These are phyloP conservation scores for Pelagophyceae sp. DNA, from an alignment of 352 stramenopile genomes.

Conservation along the genomic window DNA sequence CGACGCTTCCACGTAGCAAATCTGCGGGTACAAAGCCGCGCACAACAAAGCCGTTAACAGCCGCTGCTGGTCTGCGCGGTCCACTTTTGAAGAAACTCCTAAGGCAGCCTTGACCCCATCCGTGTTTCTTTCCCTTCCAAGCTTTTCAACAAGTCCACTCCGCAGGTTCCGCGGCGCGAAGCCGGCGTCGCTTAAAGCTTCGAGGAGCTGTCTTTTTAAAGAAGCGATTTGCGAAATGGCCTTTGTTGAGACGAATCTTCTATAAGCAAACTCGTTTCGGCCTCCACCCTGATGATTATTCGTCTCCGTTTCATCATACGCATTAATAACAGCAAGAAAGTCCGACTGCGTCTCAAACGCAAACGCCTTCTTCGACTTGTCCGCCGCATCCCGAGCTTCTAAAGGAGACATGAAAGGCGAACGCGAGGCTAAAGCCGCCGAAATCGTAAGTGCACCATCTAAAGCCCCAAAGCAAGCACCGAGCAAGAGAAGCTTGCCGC, in stretches of 20 bases:
- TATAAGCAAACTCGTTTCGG: slow-evolving; percentile 44
- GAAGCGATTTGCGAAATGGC: slow-evolving; percentile 81
- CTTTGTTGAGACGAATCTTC: slow-evolving; percentile 67
- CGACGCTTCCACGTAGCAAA: slow-evolving; percentile 14
- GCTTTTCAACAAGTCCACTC: not conserved
- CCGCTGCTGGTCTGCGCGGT: slow-evolving; percentile 54
- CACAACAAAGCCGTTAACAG: slow-evolving; percentile 39
- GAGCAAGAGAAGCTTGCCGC: slow-evolving; percentile 90
- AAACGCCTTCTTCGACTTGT: slow-evolving; percentile 47
- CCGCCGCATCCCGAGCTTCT: slow-evolving; percentile 46
- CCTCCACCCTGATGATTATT: not conserved
- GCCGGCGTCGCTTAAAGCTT: slow-evolving; percentile 30
- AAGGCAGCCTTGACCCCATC: not conserved
- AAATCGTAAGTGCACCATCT: slow-evolving; percentile 58
- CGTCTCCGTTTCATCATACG: slow-evolving; percentile 38
- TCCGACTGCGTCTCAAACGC: slow-evolving; percentile 38
- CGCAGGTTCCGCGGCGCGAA: slow-evolving; percentile 33
- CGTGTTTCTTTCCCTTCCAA: not conserved
- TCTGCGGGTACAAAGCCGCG: slow-evolving; percentile 42
- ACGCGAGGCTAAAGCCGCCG: slow-evolving; percentile 32
- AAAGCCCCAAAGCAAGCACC: slow-evolving; percentile 81
- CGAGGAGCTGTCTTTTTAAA: slow-evolving; percentile 55
- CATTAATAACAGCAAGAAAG: slow-evolving; percentile 45
- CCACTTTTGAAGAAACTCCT: slow-evolving; percentile 52
- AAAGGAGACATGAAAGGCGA: slow-evolving; percentile 46